Evolutionary conservation across 2,329 filamentous ascomycete species (phyloP).

Genomic region (Hymenoscyphus infarciens): DNA sequence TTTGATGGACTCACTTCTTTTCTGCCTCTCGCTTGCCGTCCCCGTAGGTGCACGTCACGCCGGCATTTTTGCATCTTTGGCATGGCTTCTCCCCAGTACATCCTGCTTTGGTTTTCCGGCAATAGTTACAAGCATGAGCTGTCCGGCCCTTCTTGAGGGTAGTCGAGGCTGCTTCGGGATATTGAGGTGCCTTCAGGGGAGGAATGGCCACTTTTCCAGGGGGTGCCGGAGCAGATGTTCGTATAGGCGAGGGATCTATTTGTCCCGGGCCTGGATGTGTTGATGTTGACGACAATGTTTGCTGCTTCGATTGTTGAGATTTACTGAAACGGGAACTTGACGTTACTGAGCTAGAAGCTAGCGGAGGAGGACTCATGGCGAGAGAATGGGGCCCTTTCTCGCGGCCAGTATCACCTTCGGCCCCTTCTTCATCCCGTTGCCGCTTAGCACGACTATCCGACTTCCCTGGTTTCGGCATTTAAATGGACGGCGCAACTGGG

Average conservation of each 20-base stretch:
- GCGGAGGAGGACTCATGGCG: constrained; percentile 1
- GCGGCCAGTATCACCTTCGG: background rate
- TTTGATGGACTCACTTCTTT: constrained; percentile 21
- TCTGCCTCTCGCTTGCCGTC: constrained; percentile 33
- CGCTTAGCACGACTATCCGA: constrained; percentile 5
- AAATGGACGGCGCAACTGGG: background rate
- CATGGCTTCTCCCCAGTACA: constrained; percentile 38
- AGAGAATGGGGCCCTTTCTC: background rate
- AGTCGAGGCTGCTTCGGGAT: constrained; percentile 11
- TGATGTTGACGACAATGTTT: background rate
- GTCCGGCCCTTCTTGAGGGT: constrained; percentile 25
- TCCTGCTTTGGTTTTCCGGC: constrained; percentile 37
- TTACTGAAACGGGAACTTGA: background rate
- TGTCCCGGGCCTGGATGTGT: background rate
- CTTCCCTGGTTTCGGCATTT: constrained; percentile 4
- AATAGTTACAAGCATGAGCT: constrained; percentile 36
- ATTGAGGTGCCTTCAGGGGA: constrained; percentile 16
- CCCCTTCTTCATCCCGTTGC: constrained; percentile 2
- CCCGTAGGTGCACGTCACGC: constrained; percentile 27
- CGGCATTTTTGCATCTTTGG: constrained; percentile 30
- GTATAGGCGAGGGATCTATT: background rate
- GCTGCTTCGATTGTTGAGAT: background rate
- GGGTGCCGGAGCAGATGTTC: background rate
- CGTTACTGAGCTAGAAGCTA: background rate
- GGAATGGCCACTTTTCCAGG: constrained; percentile 29